These are phyloP conservation scores for Areca catechu DNA, from an alignment of 176 grass and related monocot genomes.

Conservation along the genomic window DNA sequence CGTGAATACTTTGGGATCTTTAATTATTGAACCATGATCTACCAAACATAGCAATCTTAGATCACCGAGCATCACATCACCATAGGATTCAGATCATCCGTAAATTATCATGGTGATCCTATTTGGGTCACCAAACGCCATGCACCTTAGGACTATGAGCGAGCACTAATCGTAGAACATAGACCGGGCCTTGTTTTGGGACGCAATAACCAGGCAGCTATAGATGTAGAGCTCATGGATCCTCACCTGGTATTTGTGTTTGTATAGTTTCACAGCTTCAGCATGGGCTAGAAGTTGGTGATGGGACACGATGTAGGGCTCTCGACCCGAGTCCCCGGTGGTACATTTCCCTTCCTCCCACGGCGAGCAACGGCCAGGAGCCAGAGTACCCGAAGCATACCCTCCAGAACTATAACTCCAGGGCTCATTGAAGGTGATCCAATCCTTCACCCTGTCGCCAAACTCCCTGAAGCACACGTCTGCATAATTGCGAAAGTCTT, in stretches of 20 bases:
- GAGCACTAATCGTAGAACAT: too few species aligned
- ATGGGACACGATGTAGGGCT: constrained; percentile 56
- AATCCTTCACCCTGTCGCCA: constrained; percentile 69
- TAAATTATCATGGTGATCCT: too few species aligned
- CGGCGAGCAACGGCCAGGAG: constrained; percentile 40
- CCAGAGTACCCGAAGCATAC: constrained; percentile 27
- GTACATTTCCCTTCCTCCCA: constrained; percentile 22
- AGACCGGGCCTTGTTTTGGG: too few species aligned
- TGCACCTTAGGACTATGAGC: too few species aligned
- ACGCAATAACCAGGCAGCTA: too few species aligned
- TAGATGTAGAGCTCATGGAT: background rate
- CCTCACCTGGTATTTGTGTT: constrained; percentile 33
- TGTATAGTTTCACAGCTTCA: constrained; percentile 36
- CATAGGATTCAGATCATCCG: too few species aligned
- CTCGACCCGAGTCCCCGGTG: constrained; percentile 34
- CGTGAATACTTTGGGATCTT: too few species aligned
- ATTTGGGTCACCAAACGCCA: too few species aligned
- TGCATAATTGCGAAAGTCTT: constrained; percentile 50
- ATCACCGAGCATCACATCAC: too few species aligned
- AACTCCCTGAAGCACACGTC: constrained; percentile 64
- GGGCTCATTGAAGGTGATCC: constrained; percentile 63
- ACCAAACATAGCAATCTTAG: too few species aligned
- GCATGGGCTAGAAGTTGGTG: constrained; percentile 50
- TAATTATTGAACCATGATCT: too few species aligned
- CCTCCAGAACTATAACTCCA: constrained; percentile 18